phyloP scores from a whole-genome alignment of 106 monocot genomes.

The Dendrobium officinale region DNA sequence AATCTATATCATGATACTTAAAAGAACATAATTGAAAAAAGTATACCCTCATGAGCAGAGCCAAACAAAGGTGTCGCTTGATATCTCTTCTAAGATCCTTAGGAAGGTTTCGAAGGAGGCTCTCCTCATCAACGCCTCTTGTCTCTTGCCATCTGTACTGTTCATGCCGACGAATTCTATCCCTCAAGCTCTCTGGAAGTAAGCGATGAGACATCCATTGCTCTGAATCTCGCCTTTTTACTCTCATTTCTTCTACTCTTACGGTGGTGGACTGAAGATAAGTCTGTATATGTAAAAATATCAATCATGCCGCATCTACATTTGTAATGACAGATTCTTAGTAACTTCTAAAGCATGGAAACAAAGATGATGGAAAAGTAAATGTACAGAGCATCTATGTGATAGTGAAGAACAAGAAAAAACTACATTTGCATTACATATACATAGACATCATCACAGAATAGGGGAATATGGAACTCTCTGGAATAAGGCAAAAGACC shows the following conservation, averaged over 20 bases:
- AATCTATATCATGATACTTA: background rate
- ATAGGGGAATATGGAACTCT: background rate
- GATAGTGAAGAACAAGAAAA: background rate
- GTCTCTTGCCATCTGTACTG: constrained; percentile 97
- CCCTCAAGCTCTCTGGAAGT: constrained; percentile 74
- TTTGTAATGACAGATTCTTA: background rate
- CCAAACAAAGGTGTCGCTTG: constrained; percentile 86
- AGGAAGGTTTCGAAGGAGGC: constrained; percentile 70
- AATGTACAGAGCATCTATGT: background rate
- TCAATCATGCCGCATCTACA: background rate
- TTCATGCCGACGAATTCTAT: constrained; percentile 80
- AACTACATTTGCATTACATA: background rate
- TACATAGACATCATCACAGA: background rate
- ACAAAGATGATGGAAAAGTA: background rate
- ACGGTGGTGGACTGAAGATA: constrained; percentile 89
- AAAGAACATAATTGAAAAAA: constrained; percentile 8
- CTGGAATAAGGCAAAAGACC: background rate
- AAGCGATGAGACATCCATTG: constrained; percentile 96
- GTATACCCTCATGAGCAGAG: constrained; percentile 69
- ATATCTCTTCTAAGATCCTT: constrained; percentile 93
- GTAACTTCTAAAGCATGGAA: background rate
- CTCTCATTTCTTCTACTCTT: constrained; percentile 97
- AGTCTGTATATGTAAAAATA: constrained; percentile 38
- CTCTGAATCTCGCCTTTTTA: constrained; percentile 83
- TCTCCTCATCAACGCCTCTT: constrained; percentile 88